Percentiles rank a stretch among this genome's conserved stretches.
Evolutionary conservation across 768 basidiomycete genomes (phyloP).

Genomic region (Amanita thiersii): DNA sequence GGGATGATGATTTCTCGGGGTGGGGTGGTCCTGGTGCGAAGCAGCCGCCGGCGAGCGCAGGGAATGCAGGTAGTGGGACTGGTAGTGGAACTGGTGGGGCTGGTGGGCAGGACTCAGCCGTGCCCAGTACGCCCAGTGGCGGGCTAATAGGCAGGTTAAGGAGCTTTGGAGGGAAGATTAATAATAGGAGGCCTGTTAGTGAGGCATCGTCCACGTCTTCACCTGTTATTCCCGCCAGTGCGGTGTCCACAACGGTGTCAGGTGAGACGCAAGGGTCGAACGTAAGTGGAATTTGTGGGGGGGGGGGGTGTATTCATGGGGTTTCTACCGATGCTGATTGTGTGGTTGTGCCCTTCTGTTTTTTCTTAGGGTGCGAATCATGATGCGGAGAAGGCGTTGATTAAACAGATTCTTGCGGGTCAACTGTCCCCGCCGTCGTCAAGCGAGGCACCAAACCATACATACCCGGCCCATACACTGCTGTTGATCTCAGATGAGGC

Average conservation of each 20-base stretch:
- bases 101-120: constrained; percentile 37
- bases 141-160: constrained; percentile 78
- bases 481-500: constrained; percentile 81
- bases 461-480: constrained; percentile 49
- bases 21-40: constrained; percentile 28
- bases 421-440: constrained; percentile 60
- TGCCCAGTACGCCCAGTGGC: too few relatives aligned
- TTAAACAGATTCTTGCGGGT: constrained; percentile 46
- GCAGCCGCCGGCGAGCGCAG: constrained; percentile 15
- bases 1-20: constrained; percentile 45
- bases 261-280: too few relatives aligned
- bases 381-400: constrained; percentile 34
- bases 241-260: too few relatives aligned
- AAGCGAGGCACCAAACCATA: constrained; percentile 62
- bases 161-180: constrained; percentile 54
- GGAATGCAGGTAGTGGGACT: constrained; percentile 6
- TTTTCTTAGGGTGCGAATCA: constrained; percentile 12
- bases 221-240: too few relatives aligned
- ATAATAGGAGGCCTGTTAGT: constrained; percentile 29
- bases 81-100: constrained; percentile 2
- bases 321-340: constrained; percentile 10
- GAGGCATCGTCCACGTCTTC: constrained; percentile 20
- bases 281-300: constrained; percentile 15
- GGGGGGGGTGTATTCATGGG: constrained; percentile 18
- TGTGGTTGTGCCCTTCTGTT: constrained; percentile 15